Conservation (phyloP, 768 basidiomycete species). For the Lactifluus piperatus region DNA sequence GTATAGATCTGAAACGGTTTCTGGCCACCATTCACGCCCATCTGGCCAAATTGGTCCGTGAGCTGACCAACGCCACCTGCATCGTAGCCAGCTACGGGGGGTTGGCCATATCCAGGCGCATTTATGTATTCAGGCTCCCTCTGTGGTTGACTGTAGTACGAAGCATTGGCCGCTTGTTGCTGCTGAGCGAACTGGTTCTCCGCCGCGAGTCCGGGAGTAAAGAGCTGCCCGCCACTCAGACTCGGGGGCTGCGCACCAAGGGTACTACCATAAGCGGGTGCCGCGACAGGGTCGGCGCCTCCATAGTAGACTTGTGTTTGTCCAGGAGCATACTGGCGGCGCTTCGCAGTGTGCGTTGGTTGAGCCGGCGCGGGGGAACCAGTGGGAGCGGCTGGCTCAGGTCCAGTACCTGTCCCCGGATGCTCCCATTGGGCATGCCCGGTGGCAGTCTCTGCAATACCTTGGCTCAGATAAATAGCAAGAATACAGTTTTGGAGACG, state of each 20-base stretch:
- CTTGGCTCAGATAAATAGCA: slow-evolving; percentile 4
- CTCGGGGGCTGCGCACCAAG: slow-evolving; percentile 34
- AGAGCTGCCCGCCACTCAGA: slow-evolving; percentile 50
- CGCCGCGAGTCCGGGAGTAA: slow-evolving; percentile 73
- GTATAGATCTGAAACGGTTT: slow-evolving; percentile 76
- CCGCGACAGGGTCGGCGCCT: slow-evolving; percentile 33
- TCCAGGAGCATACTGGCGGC: slow-evolving; percentile 90
- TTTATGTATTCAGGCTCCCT: slow-evolving; percentile 36
- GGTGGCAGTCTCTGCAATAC: slow-evolving; percentile 62
- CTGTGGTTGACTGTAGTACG: slow-evolving; percentile 40
- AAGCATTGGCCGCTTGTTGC: slow-evolving; percentile 37
- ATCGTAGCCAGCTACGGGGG: slow-evolving; percentile 32
- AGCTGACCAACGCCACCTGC: slow-evolving; percentile 47
- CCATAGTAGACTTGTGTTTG: slow-evolving; percentile 88
- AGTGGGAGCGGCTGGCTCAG: slow-evolving; percentile 32
- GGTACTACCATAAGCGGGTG: slow-evolving; percentile 37
- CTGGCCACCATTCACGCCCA: slow-evolving; percentile 63
- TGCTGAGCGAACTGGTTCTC: slow-evolving; percentile 68
- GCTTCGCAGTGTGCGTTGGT: slow-evolving; percentile 43
- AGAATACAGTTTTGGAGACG: slow-evolving; percentile 25
- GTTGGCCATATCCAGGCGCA: slow-evolving; percentile 37
- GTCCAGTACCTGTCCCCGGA: slow-evolving; percentile 39
- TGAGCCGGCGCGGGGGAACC: slow-evolving; percentile 35
- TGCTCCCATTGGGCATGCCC: slow-evolving; percentile 87
- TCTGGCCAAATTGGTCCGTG: slow-evolving; percentile 79